Evolutionary conservation across 441 rosid genomes (phyloP).

Genomic region (Eutrema salsugineum): DNA sequence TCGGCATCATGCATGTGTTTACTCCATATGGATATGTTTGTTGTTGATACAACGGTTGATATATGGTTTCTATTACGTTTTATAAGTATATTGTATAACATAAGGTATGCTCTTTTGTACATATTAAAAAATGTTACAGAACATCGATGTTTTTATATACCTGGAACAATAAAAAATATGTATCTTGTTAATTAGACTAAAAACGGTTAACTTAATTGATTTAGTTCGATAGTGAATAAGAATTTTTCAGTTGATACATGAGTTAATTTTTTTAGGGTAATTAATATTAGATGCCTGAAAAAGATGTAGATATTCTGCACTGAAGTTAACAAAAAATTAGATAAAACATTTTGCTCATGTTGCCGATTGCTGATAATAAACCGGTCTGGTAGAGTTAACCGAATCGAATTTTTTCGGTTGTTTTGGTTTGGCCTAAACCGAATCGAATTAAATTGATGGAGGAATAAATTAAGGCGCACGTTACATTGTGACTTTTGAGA

Average conservation of each 20-base stretch:
- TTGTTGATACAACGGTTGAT: not conserved
- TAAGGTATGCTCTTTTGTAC: not conserved
- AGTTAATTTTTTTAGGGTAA: too few species aligned
- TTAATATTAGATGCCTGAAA: too few species aligned
- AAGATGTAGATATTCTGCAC: too few species aligned
- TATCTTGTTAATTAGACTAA: not conserved
- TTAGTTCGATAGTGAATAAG: not conserved
- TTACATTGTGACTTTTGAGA: not conserved
- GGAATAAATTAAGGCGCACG: conserved; percentile 16
- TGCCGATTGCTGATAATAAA: not conserved
- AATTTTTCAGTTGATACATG: too few species aligned
- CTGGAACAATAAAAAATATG: not conserved
- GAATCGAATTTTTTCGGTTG: too few species aligned
- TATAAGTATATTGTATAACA: not conserved
- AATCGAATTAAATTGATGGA: not conserved
- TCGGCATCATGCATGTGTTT: too few species aligned
- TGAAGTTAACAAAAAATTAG: too few species aligned
- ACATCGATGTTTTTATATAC: not conserved
- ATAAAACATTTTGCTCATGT: not conserved
- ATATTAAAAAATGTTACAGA: not conserved
- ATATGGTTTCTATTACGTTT: not conserved
- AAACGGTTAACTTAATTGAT: not conserved
- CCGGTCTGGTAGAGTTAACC: conserved; percentile 30
- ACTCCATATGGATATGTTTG: too few species aligned
- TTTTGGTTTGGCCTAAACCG: not conserved